These are phyloP conservation scores for Neocucurbitaria cava DNA, from an alignment of 2,329 filamentous ascomycete species.

Conservation along the genomic window DNA sequence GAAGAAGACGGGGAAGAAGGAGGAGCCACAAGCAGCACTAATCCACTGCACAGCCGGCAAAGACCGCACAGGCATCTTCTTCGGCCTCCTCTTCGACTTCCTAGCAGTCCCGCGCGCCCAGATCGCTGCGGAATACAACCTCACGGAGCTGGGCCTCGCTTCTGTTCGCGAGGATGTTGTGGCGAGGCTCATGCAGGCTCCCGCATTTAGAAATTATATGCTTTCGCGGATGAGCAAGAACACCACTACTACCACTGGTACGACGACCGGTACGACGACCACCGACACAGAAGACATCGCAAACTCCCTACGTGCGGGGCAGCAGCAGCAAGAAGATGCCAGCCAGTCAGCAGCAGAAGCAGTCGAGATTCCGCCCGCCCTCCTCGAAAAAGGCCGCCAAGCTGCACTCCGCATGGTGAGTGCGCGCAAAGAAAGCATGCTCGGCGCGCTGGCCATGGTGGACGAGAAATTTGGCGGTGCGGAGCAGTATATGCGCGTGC, in stretches of 20 bases:
- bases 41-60: slow-evolving; percentile 81
- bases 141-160: slow-evolving; percentile 68
- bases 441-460: slow-evolving; percentile 61
- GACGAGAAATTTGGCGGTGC: slow-evolving; percentile 67
- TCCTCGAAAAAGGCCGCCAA: slow-evolving; percentile 28
- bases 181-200: slow-evolving; percentile 54
- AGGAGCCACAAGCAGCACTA: slow-evolving; percentile 59
- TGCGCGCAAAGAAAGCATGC: slow-evolving; percentile 59
- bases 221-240: slow-evolving; percentile 13
- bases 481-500: slow-evolving; percentile 67
- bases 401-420: slow-evolving; percentile 47
- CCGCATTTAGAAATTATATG: slow-evolving; percentile 36
- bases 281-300: slow-evolving; percentile 61
- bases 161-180: slow-evolving; percentile 56
- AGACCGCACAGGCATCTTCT: slow-evolving; percentile 75
- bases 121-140: slow-evolving; percentile 69
- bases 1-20: neutral
- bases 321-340: slow-evolving; percentile 21
- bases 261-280: too few species aligned
- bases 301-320: slow-evolving; percentile 48
- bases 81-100: slow-evolving; percentile 69
- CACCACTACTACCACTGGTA: too few species aligned
- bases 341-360: slow-evolving; percentile 38
- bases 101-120: slow-evolving; percentile 67
- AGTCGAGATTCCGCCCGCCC: slow-evolving; percentile 50